Base-by-base conservation (phyloP, 2,329 filamentous ascomycete genomes). In the Claviceps citrina region DNA sequence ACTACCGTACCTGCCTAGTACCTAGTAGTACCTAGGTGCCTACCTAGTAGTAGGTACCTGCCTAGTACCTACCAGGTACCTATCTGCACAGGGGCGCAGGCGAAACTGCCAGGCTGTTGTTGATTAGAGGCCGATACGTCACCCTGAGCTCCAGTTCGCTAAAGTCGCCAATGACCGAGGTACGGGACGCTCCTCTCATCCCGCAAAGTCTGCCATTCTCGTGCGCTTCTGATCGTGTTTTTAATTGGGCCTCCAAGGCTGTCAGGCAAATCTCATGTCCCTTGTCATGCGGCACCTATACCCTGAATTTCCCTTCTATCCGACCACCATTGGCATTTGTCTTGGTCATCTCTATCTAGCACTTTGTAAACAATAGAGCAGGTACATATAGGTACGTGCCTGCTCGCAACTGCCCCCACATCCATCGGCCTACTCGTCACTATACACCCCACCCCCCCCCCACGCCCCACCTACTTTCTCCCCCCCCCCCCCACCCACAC, bases 381-480 rank as follows among this genome's bases (percentile, higher is more conserved):
- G n/a, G n/a, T n/a, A n/a, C n/a, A n/a, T n/a, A n/a, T n/a, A n/a
- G n/a, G 3, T 27, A 13, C 7, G 22, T n/a, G 18, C 20, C 18
- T 12, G 26, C 32, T n/a, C 24, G 32, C 18, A 3, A n/a, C 27
- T 26, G 12, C 30, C n/a, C 31, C 30, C 30, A 39, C 30, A 20
- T 39, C 37, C 37, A 26, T 33, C 37, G 37, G 37, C 37, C 33
- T 39, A 25, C 36, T 38, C 25, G 25, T 7, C 7, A 35, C 25
- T 26, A 7, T 12, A 12, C 6, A 26, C 12, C 8, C 16, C 19
- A n/a, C 26, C 36, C n/a, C 36, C n/a, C n/a, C n/a, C n/a, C n/a
- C n/a, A n/a, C n/a, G n/a, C n/a, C n/a, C n/a, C n/a, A n/a, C n/a
- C n/a, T n/a, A n/a, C n/a, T n/a, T n/a, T n/a, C n/a, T n/a, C n/a